Evolutionary conservation across 176 grass and related monocot species (phyloP).

Genomic region (Carex kokanica): DNA sequence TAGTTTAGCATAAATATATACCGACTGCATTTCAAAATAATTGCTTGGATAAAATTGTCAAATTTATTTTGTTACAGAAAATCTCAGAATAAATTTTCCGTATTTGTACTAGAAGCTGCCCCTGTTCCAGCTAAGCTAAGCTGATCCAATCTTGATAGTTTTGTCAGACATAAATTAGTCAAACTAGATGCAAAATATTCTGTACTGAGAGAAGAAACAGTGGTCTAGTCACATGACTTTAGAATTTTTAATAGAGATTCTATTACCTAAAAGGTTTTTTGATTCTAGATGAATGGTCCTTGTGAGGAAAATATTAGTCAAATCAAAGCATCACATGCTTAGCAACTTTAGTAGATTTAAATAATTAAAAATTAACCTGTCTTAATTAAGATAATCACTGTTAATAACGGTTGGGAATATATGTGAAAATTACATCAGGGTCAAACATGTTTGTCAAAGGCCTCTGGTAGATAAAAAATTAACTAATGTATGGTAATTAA

Average conservation of each 20-base stretch:
- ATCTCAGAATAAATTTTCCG: neutral
- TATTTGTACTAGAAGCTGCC: conserved; percentile 8
- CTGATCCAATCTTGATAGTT: conserved; percentile 25
- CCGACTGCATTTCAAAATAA: too few relatives aligned
- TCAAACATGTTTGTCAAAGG: neutral
- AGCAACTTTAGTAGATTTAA: neutral
- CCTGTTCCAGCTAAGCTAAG: conserved; percentile 26
- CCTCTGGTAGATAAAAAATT: neutral
- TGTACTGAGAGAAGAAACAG: conserved; percentile 10
- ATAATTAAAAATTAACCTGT: conserved; percentile 6
- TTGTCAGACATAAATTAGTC: conserved; percentile 24
- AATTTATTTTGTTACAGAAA: neutral
- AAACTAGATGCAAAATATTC: conserved; percentile 19
- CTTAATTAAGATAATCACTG: neutral
- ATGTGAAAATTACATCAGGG: neutral
- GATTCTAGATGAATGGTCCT: neutral
- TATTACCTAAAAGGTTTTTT: conserved; percentile 26
- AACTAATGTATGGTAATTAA: neutral
- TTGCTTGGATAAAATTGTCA: neutral
- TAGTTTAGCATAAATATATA: too few relatives aligned
- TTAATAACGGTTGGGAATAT: neutral
- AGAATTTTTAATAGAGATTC: neutral
- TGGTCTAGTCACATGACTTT: conserved; percentile 20
- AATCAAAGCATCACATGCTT: conserved; percentile 31
- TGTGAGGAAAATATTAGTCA: conserved; percentile 31